Evolutionary conservation across 106 monocot species (phyloP), one percentile per base, ranked within the genome.

Genomic region (Xerophyta viscosa): DNA sequence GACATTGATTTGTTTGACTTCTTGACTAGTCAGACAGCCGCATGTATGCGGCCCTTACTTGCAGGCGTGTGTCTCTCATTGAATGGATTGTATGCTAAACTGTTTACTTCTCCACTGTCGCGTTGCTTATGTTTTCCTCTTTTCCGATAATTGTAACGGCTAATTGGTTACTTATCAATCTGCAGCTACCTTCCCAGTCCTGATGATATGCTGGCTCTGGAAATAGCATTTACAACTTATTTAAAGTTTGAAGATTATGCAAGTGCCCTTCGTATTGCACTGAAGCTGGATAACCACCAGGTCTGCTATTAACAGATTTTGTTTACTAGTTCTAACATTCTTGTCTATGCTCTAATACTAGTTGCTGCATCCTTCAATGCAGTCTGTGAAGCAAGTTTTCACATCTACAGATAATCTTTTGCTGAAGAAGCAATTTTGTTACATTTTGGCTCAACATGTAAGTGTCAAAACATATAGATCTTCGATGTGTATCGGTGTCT

Each of bases 371-470:
- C 64, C 36, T n/a, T 31, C 23, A 37, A 63, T 25, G 46, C 85
- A 89, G 96, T 82, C 85, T 68, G 85, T 98, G 45, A 98, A 82
- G 56, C 89, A 82, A 61, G 67, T 98, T 5, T 98, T 66, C 36
- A 76, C 67, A 48, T 71, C 76, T 24, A 84, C 83, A 26, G 65
- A 77, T 24, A 78, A 98, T 54, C 71, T 79, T 17, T 27, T 89
- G 48, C 54, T 82, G 85, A 89, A 82, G 77, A 89, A 98, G 63
- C 96, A 98, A 68, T 89, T 98, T 62, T 85, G 76, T 56, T 98
- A 86, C 59, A 89, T 85, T 24, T 57, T 89, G 52, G 96, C 89
- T 26, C 96, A 75, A 37, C 96, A 98, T 77, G 96, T 98, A 82
- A 89, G 88, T 50, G 11, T 6, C 5, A 11, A 36, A 5, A 36